Conservation (phyloP, 768 basidiomycete species). For the Collybia mongolica region DNA sequence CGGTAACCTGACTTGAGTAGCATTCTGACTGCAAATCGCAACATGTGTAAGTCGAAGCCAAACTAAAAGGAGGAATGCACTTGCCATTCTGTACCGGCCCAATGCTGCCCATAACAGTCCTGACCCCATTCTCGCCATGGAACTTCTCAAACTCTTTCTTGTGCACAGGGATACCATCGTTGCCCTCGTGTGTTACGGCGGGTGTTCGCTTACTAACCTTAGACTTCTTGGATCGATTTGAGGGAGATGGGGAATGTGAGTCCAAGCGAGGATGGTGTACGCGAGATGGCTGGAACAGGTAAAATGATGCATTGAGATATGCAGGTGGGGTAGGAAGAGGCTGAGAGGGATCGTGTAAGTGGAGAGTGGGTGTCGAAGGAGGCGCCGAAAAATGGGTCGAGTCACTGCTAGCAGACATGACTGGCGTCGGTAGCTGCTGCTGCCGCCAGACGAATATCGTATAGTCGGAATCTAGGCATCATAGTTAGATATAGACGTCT, state of each 20-base stretch:
- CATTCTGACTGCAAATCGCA: slow-evolving; percentile 70
- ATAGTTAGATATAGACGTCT: background rate
- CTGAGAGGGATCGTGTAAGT: slow-evolving; percentile 59
- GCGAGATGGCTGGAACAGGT: slow-evolving; percentile 55
- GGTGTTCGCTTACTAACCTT: slow-evolving; percentile 33
- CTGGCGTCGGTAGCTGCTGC: slow-evolving; percentile 33
- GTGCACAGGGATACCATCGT: slow-evolving; percentile 56
- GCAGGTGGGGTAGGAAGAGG: slow-evolving; percentile 60
- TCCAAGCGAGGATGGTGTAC: slow-evolving; percentile 23
- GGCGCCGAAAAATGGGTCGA: slow-evolving; percentile 19
- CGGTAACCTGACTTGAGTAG: slow-evolving; percentile 89
- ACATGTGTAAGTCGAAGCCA: background rate
- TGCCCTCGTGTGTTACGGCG: slow-evolving; percentile 27
- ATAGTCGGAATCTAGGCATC: slow-evolving; percentile 71
- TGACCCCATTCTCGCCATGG: slow-evolving; percentile 88
- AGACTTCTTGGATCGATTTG: slow-evolving; percentile 37
- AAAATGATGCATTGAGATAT: slow-evolving; percentile 72
- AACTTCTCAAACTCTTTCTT: slow-evolving; percentile 83
- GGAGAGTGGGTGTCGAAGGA: slow-evolving; percentile 47
- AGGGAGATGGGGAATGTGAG: slow-evolving; percentile 32
- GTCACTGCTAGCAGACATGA: slow-evolving; percentile 20
- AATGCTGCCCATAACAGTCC: slow-evolving; percentile 88
- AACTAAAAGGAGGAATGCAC: slow-evolving; percentile 17
- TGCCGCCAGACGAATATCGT: slow-evolving; percentile 82
- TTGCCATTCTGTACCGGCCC: slow-evolving; percentile 87